A percentile compares a stretch with the other conserved stretches of the same genome.
These are phyloP conservation scores for Pyrenochaeta sp. DNA, from an alignment of 2,329 filamentous ascomycete genomes.

Conservation along the genomic window DNA sequence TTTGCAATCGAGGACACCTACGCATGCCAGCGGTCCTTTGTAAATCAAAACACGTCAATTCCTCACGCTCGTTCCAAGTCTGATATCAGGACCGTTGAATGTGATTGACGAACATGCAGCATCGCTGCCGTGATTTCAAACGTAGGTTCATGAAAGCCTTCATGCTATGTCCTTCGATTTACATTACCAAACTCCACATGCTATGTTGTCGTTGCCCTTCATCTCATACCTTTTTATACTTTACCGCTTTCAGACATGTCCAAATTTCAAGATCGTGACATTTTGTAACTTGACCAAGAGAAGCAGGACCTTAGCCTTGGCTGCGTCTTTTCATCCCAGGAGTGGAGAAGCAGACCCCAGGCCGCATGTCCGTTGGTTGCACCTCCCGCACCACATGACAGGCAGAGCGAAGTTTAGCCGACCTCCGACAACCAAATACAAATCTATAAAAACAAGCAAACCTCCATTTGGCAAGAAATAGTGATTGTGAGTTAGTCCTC, in stretches of 20 bases:
- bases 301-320: slow-evolving; percentile 41
- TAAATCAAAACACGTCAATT: slow-evolving; percentile 50
- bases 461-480: not conserved
- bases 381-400: slow-evolving; percentile 35
- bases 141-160: not conserved
- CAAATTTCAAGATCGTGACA: slow-evolving; percentile 21
- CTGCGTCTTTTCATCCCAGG: slow-evolving; percentile 21
- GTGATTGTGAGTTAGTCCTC: not conserved
- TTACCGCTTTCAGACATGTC: not conserved
- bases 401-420: slow-evolving; percentile 39
- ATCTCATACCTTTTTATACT: not conserved
- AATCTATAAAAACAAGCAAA: slow-evolving; percentile 18
- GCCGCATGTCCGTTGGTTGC: slow-evolving; percentile 26
- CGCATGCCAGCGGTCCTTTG: slow-evolving; percentile 54
- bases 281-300: slow-evolving; percentile 32
- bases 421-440: slow-evolving; percentile 36
- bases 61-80: slow-evolving; percentile 39
- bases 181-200: not conserved
- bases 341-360: slow-evolving; percentile 28
- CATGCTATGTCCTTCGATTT: not conserved
- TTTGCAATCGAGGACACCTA: slow-evolving; percentile 59
- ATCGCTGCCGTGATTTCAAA: not conserved
- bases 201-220: not conserved
- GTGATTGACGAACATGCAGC: not conserved
- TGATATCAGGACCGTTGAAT: not conserved